These are phyloP conservation scores for Mucor mucedo DNA, from an alignment of 371 early-diverging fungal species.

Conservation along the genomic window DNA sequence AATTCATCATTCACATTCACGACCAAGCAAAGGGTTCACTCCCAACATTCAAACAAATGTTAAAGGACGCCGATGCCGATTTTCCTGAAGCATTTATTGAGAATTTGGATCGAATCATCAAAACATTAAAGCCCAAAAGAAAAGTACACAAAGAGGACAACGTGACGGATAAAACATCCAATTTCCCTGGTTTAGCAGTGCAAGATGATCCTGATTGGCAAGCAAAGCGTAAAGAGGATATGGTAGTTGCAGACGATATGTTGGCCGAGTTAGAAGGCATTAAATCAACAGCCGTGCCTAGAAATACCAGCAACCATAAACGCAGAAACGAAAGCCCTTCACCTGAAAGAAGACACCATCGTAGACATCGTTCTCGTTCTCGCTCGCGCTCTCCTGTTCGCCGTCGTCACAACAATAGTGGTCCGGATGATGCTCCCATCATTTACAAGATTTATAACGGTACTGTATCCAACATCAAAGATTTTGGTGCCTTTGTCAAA, in stretches of 20 bases:
- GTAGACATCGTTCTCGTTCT: slow-evolving; percentile 27
- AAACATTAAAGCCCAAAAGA: slow-evolving; percentile 77
- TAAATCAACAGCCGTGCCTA: slow-evolving; percentile 23
- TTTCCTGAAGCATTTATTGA: slow-evolving; percentile 86
- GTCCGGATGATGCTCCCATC: slow-evolving; percentile 77
- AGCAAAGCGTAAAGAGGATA: slow-evolving; percentile 51
- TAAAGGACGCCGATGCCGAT: slow-evolving; percentile 79
- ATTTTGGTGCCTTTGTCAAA: slow-evolving; percentile 92
- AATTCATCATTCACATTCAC: slow-evolving; percentile 81
- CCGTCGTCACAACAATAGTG: slow-evolving; percentile 10
- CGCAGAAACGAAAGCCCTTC: slow-evolving; percentile 38
- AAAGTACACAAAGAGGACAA: slow-evolving; percentile 19
- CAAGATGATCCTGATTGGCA: slow-evolving; percentile 63
- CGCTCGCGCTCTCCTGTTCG: slow-evolving; percentile 17
- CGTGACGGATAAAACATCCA: slow-evolving; percentile 53
- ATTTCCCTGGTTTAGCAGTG: slow-evolving; percentile 88
- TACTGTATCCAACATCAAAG: slow-evolving; percentile 75
- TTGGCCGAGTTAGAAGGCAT: slow-evolving; percentile 63
- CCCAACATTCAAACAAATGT: slow-evolving; percentile 70
- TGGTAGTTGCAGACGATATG: slow-evolving; percentile 55
- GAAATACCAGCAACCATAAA: slow-evolving; percentile 14
- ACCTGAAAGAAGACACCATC: slow-evolving; percentile 25
- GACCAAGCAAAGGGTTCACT: slow-evolving; percentile 64
- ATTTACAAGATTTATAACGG: slow-evolving; percentile 92
- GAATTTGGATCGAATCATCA: slow-evolving; percentile 88